A percentile compares a stretch with the other conserved stretches of the same genome.
These are phyloP conservation scores for Ophiognomonia clavigignenti-juglandacearum DNA, from an alignment of 2,329 filamentous ascomycete species.

Conservation along the genomic window DNA sequence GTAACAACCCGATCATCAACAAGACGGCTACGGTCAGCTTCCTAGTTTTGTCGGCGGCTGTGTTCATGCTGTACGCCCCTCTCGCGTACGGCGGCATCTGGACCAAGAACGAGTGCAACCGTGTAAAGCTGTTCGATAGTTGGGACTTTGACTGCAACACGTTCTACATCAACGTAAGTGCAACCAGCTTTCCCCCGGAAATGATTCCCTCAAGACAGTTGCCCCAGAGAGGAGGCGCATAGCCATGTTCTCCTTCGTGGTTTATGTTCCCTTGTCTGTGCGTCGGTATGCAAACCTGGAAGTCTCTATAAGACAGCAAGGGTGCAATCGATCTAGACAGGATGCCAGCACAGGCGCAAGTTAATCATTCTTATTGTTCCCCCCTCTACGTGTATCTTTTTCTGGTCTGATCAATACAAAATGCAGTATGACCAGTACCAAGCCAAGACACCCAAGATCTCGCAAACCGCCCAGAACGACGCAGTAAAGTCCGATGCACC, in stretches of 20 bases:
- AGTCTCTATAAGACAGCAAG: constrained; percentile 11
- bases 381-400: background rate
- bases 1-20: constrained; percentile 68
- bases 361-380: background rate
- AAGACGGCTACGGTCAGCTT: constrained; percentile 69
- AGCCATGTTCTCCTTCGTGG: background rate
- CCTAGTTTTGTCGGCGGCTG: constrained; percentile 66
- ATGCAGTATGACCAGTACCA: constrained; percentile 45
- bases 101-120: constrained; percentile 83
- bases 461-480: constrained; percentile 6
- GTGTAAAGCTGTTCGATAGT: constrained; percentile 77
- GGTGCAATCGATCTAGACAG: background rate
- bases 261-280: background rate
- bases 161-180: constrained; percentile 80
- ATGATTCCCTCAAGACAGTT: constrained; percentile 32
- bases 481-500: constrained; percentile 18
- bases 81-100: constrained; percentile 90
- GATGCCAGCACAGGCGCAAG: background rate
- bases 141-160: constrained; percentile 99
- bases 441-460: constrained; percentile 13
- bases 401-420: background rate
- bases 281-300: background rate
- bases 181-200: constrained; percentile 24
- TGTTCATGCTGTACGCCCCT: constrained; percentile 82
- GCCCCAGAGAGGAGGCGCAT: constrained; percentile 21